Base-by-base conservation (phyloP, 2,329 filamentous ascomycete species). In the Exophiala viscosa region DNA sequence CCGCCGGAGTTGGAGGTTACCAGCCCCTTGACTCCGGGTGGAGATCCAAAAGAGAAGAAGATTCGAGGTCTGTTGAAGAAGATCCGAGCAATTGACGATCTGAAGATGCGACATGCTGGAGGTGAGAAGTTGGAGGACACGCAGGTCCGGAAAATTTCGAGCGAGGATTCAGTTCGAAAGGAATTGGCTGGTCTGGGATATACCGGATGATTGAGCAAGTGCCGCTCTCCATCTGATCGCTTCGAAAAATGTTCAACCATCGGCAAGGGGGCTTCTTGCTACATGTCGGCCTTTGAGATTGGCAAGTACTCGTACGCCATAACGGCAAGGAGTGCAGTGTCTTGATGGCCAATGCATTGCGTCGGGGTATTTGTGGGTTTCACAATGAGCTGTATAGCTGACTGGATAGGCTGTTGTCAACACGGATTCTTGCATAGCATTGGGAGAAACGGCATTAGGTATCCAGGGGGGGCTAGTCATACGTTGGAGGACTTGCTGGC, bases 61-160 rank as follows among this genome's bases (percentile, higher is more conserved):
- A 82, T 96, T 57, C 81, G 93, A 50, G 89, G 89, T 54, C 79
- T 99, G 58, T 80, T 96, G 69, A 99, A 99, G 82, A 99, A 99
- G 81, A 87, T 99, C 58, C 84, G 93, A 15, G 93, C 93, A 9
- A 99, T 99, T 67, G 93, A 99, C 68, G 93, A 99, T 69, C 76
- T 99, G 57, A 96, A 97, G 78, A 96, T 97, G 91, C 84, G 93
- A 51, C 84, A 91, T 61, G 93, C 92, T 2, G 86, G 87, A 32
- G 92, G 92, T 4, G 93, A 99, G 79, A 97, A 96, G 79, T 76
- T 99, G 55, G 93, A 99, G 75, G 92, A 96, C 67, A 99, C 93
- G 31, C 93, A 99, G 75, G 84, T 99, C 72, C 95, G 96, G 80
- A 99, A 99, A 81, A 99, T 99, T 64, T 82, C 83, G 50, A 97